These are phyloP conservation scores for Ganoderma lucidum DNA, from an alignment of 1,284 basidiomycete species.

Conservation along the genomic window DNA sequence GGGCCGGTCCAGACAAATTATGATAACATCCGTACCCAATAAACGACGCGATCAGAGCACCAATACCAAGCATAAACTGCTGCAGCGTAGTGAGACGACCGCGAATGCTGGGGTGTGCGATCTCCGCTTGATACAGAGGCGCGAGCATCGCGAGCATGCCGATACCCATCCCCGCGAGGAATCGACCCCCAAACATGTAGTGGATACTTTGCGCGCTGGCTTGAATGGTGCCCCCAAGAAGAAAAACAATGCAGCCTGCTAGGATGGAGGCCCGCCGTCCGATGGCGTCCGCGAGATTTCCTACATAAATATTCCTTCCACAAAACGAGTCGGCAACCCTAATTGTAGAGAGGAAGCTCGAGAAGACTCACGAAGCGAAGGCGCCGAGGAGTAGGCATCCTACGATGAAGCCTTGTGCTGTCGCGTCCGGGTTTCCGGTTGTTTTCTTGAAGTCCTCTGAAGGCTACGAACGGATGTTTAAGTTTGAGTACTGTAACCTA, in stretches of 20 bases:
- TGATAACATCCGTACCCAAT: constrained; percentile 40
- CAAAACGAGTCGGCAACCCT: not conserved
- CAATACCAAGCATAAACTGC: constrained; percentile 61
- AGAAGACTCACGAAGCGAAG: constrained; percentile 34
- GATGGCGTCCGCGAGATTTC: constrained; percentile 34
- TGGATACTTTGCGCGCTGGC: constrained; percentile 60
- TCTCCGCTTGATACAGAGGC: constrained; percentile 69
- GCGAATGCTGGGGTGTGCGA: constrained; percentile 69
- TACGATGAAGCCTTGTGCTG: constrained; percentile 51
- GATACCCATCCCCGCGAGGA: constrained; percentile 61
- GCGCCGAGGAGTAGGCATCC: constrained; percentile 45
- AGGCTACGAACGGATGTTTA: constrained; percentile 26
- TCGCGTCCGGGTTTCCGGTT: constrained; percentile 41
- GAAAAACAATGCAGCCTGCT: constrained; percentile 47
- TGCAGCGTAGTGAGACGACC: constrained; percentile 69
- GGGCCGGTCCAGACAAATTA: constrained; percentile 41
- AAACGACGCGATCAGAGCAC: constrained; percentile 55
- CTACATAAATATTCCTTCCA: constrained; percentile 53
- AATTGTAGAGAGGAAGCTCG: constrained; percentile 8
- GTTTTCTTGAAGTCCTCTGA: constrained; percentile 40
- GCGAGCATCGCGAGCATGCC: constrained; percentile 65
- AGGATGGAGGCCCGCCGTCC: constrained; percentile 46
- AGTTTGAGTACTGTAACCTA: not conserved
- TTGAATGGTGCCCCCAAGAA: constrained; percentile 61
- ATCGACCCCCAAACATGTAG: constrained; percentile 69